Conservation (phyloP, 805 yeast species). For the Candida piceae region DNA sequence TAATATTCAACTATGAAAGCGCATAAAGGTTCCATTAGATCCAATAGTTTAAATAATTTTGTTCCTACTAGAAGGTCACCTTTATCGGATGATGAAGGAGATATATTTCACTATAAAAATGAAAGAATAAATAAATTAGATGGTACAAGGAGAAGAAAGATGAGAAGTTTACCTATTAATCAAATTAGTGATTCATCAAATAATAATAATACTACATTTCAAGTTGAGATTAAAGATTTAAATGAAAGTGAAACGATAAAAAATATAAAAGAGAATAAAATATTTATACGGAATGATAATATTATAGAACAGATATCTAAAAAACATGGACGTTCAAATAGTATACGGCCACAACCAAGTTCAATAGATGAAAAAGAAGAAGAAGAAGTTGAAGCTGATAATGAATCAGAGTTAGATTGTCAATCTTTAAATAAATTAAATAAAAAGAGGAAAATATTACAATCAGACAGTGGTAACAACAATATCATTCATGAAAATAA, state of each 20-base stretch:
- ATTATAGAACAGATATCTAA: no score
- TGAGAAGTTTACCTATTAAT: neutral
- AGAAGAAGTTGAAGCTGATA: neutral
- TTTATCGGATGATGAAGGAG: conserved; percentile 24
- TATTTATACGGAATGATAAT: no score
- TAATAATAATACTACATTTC: no score
- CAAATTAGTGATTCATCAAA: no score
- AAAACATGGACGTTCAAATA: neutral
- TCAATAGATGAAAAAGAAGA: neutral
- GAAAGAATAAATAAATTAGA: neutral
- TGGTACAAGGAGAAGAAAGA: neutral
- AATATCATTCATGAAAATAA: no score
- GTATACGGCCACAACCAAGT: neutral
- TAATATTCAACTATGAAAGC: neutral
- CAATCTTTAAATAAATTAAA: no score
- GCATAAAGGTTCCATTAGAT: neutral
- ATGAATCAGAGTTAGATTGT: no score
- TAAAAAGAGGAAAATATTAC: neutral
- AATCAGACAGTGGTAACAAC: no score
- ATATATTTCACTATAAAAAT: neutral
- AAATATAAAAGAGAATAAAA: no score
- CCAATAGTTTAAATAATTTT: conserved; percentile 9
- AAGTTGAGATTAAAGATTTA: no score
- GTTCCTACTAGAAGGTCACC: conserved; percentile 27
- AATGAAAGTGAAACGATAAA: no score